These are phyloP conservation scores for Schwanniomyces vanrijiae DNA, from an alignment of 805 yeast species.

Conservation along the genomic window DNA sequence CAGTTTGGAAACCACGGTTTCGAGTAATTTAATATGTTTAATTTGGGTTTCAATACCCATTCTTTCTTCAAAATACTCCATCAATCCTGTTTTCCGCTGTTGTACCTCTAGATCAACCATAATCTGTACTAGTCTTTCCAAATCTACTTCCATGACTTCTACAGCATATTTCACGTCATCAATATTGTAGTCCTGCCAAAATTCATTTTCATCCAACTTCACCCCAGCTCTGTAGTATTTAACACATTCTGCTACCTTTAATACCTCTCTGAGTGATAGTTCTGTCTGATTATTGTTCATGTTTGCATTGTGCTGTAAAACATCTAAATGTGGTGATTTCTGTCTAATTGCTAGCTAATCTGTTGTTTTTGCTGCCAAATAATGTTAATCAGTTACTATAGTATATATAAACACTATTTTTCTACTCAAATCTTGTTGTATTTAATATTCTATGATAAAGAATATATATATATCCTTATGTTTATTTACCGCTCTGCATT, in stretches of 20 bases:
- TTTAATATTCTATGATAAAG: no score
- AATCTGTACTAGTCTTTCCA: conserved; percentile 18
- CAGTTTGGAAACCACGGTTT: conserved; percentile 21
- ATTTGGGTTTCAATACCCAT: conserved; percentile 16
- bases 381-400: not conserved
- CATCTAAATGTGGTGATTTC: not conserved
- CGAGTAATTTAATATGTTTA: conserved; percentile 21
- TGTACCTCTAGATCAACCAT: conserved; percentile 6
- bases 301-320: conserved; percentile 6
- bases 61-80: conserved; percentile 28
- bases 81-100: conserved; percentile 6
- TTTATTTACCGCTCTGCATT: not conserved
- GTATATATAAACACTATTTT: not conserved
- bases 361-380: not conserved
- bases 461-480: not conserved
- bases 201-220: conserved; percentile 9
- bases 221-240: conserved; percentile 22
- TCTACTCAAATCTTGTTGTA: not conserved
- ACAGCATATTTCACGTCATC: conserved; percentile 26
- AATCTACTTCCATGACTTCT: conserved; percentile 26
- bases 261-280: conserved; percentile 15
- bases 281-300: conserved; percentile 3
- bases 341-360: not conserved
- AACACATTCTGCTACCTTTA: conserved; percentile 17
- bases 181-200: conserved; percentile 21